Base-by-base conservation (phyloP, 2,329 filamentous ascomycete genomes). In the Pleurostoma richardsiae region DNA sequence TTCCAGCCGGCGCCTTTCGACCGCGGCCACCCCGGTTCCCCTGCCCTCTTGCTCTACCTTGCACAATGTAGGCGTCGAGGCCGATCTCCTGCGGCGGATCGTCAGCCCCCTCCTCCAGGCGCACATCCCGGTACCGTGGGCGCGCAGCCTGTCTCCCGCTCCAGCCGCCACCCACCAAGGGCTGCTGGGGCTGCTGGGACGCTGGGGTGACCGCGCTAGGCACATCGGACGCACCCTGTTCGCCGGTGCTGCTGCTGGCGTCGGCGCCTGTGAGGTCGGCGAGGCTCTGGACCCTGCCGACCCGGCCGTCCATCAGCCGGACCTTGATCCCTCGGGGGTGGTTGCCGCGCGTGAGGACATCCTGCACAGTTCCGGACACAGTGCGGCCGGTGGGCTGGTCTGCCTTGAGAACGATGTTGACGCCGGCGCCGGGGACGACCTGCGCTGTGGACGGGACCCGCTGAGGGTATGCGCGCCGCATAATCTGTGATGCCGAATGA, bases 301-400 rank as follows among this genome's bases (percentile, higher is more conserved):
- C 79, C 29, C 85, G 74, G 1, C 87, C 87, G 61, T 88, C 85
- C 2, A 70, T 67, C 5, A 92, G 71, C 3, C 87, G 79, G 28
- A 91, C 86, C 64, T 91, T 92, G 68, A 91, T 88, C 33, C 88
- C 88, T 7, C 85, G 76, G 3, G 86, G 85, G 57, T 92, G 88
- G 54, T 91, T 80, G 29, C 86, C 85, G 1, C 79, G 72, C 3
- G 87, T 91, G 42, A 92, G 71, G 0, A 91, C 63, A 41, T 89
- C 79, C 44, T 76, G 73, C 1, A 92, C 80, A 4, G 73, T 64
- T 28, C 88, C 88, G 40, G 73, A 70, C 1, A 89, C 86, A 56
- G 88, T 82, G 41, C 77, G 76, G 5, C 87, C 88, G 0, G 86
- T 90, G 1, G 78, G 79, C 61, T 92, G 88, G 63, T 92, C 87